Evolutionary conservation across 768 basidiomycete species (phyloP), one percentile per base, ranked within the genome.

Genomic region (Mycena galopus): DNA sequence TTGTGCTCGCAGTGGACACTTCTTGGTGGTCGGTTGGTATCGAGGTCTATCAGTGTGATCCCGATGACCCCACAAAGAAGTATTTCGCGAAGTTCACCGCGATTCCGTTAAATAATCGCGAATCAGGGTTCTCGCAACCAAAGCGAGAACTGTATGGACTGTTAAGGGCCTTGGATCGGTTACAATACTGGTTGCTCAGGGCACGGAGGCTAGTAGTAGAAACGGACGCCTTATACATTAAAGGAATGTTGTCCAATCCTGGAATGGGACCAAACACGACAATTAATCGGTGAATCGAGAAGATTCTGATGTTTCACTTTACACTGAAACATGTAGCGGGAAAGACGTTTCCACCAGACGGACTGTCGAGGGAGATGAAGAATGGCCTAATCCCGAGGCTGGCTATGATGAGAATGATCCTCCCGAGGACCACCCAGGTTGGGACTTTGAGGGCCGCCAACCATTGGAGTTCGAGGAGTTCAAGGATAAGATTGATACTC

Each of bases 31-130:
- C 81, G 0, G 79, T 86, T 0, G 84, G 86, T 0, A 86, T 78
- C 33, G 78, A 83, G 32, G 75, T 87, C 0, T 84, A 77, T n/a
- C 86, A 87, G 69, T n/a, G n/a, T n/a, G n/a, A n/a, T n/a, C n/a
- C n/a, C n/a, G n/a, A n/a, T 35, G 76, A 80, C 29, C 76, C 75
- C 0, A 76, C 77, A 1, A 70, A 73, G 19, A 71, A 74, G 0
- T 76, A 77, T 16, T 84, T 78, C 29, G 76, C 79, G 0, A 72
- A 77, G 0, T 88, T 86, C 51, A 77, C 82, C 0, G 87, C 83
- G 0, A 83, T 88, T 0, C 72, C 80, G 0, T 75, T 86, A n/a
- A 84, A 84, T 32, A 79, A 80, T 0, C 35, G 79, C 0, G 82
- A 86, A 71, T 14, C 42, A 2, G 19, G 42, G 42, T 44, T 44